These are phyloP conservation scores for Singerocomus inundabilis DNA, from an alignment of 1,284 basidiomycete genomes.

Conservation along the genomic window DNA sequence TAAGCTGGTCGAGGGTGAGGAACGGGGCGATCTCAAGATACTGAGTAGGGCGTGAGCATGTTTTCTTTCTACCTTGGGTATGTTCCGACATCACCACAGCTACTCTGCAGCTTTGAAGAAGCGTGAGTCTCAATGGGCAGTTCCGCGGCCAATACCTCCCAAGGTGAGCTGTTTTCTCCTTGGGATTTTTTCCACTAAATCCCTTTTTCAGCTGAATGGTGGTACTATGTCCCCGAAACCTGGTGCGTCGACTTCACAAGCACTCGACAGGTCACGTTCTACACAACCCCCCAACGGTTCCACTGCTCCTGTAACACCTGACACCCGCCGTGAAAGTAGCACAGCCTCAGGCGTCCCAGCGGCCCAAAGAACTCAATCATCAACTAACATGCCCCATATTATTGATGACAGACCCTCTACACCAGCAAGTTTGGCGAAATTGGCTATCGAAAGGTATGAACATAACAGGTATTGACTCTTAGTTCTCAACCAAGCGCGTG, in stretches of 20 bases:
- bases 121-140: constrained; percentile 58
- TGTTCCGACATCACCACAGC: constrained; percentile 35
- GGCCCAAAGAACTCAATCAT: constrained; percentile 55
- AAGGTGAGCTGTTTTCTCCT: constrained; percentile 13
- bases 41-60: constrained; percentile 68
- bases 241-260: constrained; percentile 21
- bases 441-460: constrained; percentile 65
- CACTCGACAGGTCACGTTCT: constrained; percentile 43
- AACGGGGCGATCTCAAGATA: constrained; percentile 80
- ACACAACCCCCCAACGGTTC: constrained; percentile 39
- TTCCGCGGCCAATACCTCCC: constrained; percentile 37
- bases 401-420: constrained; percentile 25
- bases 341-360: constrained; percentile 45
- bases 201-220: constrained; percentile 33
- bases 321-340: constrained; percentile 25
- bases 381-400: constrained; percentile 24
- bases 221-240: constrained; percentile 39
- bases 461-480: background rate
- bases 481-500: constrained; percentile 4
- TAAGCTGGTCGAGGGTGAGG: constrained; percentile 69
- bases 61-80: background rate
- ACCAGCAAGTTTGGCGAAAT: constrained; percentile 45
- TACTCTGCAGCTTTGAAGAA: constrained; percentile 73
- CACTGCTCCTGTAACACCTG: constrained; percentile 24
- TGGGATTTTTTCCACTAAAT: constrained; percentile 20